Conservation (phyloP, 768 basidiomycete genomes). For the Pulveroboletus sp. region DNA sequence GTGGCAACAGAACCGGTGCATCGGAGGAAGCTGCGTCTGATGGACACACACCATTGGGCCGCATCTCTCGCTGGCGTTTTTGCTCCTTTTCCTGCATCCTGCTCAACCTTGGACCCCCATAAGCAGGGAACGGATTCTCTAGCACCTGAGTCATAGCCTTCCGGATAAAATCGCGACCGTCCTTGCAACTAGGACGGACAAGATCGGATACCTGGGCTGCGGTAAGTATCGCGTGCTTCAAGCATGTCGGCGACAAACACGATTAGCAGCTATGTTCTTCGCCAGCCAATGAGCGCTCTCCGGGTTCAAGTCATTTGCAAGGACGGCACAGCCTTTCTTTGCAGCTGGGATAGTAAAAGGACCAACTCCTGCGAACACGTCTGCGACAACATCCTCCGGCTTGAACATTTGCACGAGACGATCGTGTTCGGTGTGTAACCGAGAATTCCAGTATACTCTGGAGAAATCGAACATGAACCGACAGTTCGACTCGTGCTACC, state of each 20-base stretch:
- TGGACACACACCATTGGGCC: background rate
- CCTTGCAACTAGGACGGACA: conserved; percentile 72
- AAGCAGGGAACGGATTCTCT: conserved; percentile 63
- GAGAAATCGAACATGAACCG: conserved; percentile 92
- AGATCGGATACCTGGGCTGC: conserved; percentile 51
- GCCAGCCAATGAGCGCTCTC: conserved; percentile 72
- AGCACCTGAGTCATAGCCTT: conserved; percentile 47
- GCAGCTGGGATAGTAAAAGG: conserved; percentile 94
- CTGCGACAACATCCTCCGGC: conserved; percentile 76
- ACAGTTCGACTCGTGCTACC: conserved; percentile 79
- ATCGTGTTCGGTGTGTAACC: conserved; percentile 86
- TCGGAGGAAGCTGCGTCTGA: conserved; percentile 4
- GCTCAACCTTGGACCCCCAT: conserved; percentile 38
- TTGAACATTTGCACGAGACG: conserved; percentile 73
- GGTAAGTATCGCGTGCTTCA: conserved; percentile 1
- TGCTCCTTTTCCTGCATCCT: conserved; percentile 41
- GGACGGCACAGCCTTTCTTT: conserved; percentile 82
- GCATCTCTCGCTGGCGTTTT: conserved; percentile 35
- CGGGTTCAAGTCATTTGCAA: conserved; percentile 95
- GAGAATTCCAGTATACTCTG: conserved; percentile 97
- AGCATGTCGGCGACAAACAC: conserved; percentile 42
- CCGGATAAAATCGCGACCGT: conserved; percentile 84
- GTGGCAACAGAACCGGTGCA: conserved; percentile 28
- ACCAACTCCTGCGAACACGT: conserved; percentile 96
- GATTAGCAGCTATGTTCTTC: conserved; percentile 71